Evolutionary conservation across 192 early-diverging fungal genomes (phyloP), one percentile per base, ranked within the genome.

Genomic region (Geranomyces michiganensis): DNA sequence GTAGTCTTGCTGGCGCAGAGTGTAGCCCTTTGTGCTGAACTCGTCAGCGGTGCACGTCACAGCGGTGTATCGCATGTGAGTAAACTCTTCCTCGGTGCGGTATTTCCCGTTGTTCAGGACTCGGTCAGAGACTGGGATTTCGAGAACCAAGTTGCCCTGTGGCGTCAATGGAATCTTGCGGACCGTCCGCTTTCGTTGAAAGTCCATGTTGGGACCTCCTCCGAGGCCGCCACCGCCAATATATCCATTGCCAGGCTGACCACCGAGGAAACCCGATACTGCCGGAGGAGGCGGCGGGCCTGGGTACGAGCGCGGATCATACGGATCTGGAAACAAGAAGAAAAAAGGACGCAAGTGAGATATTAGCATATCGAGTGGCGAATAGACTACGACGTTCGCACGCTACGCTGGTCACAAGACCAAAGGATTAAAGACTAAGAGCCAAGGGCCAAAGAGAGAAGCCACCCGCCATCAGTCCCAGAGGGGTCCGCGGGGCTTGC

Each of bases 61-160:
- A 3, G 95, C 92, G 0, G 96, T 98, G 82, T 99, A 99, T 27
- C 96, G 87, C 85, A 96, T 88, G 72, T 96, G 89, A 17, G 93
- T 93, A 61, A 94, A 95, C 80, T 98, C 96, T 56, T 90, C 84
- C 32, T 83, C 88, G 0, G 87, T 79, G 59, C 82, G 81, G 17
- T 68, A 72, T 43, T 80, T 84, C 27, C 85, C 77, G 26, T 65
- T 67, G 36, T 73, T 27, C 27, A 83, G 64, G 1, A 81, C 65
- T 19, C 68, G 63, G 44, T 75, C 66, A 13, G 76, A 59, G 59
- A 82, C 68, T 12, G 83, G 83, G 15, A 83, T 72, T 9, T 81
- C 79, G 49, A 85, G 55, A 3, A 76, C 73, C 21, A 82, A 55
- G 58, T 82, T 72, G 8, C 81, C 81, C 47, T 85, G 78, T 15